Base-by-base conservation (phyloP, 2,329 filamentous ascomycete species). In the Xylaria multiplex region DNA sequence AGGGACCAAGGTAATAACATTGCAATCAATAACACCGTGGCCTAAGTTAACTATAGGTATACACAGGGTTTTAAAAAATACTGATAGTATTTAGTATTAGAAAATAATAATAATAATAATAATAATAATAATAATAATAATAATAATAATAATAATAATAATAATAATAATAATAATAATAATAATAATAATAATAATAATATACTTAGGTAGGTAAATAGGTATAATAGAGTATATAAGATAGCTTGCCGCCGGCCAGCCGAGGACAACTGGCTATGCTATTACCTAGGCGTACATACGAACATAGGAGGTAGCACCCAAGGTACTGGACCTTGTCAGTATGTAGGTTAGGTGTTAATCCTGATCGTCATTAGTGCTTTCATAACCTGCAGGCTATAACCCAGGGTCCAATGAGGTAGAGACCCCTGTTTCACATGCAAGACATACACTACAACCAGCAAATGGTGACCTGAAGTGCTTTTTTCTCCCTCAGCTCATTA, bases 361-460 rank as follows among this genome's bases (percentile, higher is more conserved):
- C 19, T 46, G 43, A 40, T 53, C 35, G n/a, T 37, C 32, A 22
- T 35, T 35, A 22, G 3, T 14, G 32, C 42, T 27, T 27, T 8
- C n/a, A 27, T 27, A 27, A 37, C 35, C 35, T 37, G 2, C 11
- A 37, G 35, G 37, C 30, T 22, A 24, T 4, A 53, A n/a, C 32
- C n/a, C 13, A 40, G 32, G 30, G n/a, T 8, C 50, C 30, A 52
- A 22, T 27, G 27, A 32, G 9, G n/a, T 8, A 19, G 30, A 24
- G 19, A 54, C 54, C 59, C 59, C 57, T 67, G 61, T 61, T 61
- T 67, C 65, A 59, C 57, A 65, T 65, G 65, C 62, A 61, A 40
- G 65, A 56, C 30, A 58, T 58, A 8, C n/a, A 37, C 27, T 35
- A 45, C 24, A 35, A 16, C 22, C 43, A 19, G 6, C 35, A 37